phyloP scores from a whole-genome alignment of 208 protist species.

The Phytomonas francai region DNA sequence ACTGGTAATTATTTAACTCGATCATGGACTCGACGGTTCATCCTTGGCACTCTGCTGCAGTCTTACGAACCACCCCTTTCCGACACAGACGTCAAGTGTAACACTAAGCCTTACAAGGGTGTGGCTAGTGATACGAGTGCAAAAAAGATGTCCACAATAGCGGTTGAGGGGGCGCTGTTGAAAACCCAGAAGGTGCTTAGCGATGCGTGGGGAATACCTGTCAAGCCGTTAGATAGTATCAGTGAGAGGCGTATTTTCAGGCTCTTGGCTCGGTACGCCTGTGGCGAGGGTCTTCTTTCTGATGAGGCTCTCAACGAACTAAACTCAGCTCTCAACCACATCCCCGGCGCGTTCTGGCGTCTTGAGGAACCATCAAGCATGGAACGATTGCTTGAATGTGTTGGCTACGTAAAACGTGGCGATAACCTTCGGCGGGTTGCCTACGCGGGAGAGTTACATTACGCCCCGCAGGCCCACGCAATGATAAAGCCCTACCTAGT shows the following conservation, averaged over 20 bases:
- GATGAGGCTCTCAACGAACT: slow-evolving; percentile 52
- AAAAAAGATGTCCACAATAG: neutral
- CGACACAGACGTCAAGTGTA: neutral
- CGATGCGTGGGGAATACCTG: slow-evolving; percentile 51
- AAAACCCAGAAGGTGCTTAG: slow-evolving; percentile 47
- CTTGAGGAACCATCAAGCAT: slow-evolving; percentile 48
- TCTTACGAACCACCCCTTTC: slow-evolving; percentile 33
- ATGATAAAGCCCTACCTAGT: slow-evolving; percentile 34
- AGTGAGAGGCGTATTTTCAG: slow-evolving; percentile 69
- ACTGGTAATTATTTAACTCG: slow-evolving; percentile 45
- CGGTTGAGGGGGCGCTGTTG: slow-evolving; percentile 38
- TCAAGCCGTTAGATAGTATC: slow-evolving; percentile 42
- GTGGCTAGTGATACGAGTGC: neutral
- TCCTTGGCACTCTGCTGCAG: slow-evolving; percentile 71
- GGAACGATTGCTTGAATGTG: slow-evolving; percentile 41
- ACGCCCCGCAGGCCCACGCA: slow-evolving; percentile 54
- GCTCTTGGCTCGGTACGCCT: slow-evolving; percentile 68
- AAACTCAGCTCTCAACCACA: slow-evolving; percentile 26
- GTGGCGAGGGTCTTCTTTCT: slow-evolving; percentile 49
- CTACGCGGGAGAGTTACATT: slow-evolving; percentile 59
- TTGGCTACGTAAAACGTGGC: slow-evolving; percentile 50
- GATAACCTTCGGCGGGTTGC: slow-evolving; percentile 70
- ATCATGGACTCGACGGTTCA: slow-evolving; percentile 67
- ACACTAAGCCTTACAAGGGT: neutral
- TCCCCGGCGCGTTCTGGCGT: slow-evolving; percentile 34